These are phyloP conservation scores for Hydnomerulius pinastri DNA, from an alignment of 768 basidiomycete genomes.

Conservation along the genomic window DNA sequence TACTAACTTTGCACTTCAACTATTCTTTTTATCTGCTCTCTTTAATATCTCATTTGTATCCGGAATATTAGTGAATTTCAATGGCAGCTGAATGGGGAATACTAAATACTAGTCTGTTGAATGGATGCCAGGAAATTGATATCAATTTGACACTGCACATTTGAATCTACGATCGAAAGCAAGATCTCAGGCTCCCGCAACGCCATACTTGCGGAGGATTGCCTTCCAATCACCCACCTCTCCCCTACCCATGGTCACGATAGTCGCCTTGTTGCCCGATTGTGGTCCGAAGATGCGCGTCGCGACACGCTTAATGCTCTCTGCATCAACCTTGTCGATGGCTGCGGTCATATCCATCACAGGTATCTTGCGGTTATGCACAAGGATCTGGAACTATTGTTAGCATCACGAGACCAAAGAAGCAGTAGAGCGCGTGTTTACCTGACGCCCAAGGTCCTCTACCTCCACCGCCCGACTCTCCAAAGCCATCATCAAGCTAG, in stretches of 20 bases:
- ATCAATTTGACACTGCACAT: neutral
- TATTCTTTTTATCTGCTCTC: neutral
- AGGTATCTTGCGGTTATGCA: slow-evolving; percentile 83
- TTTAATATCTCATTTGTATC: neutral
- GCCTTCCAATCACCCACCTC: slow-evolving; percentile 69
- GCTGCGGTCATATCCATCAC: slow-evolving; percentile 89
- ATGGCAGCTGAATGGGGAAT: too few species aligned
- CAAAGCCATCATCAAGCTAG: slow-evolving; percentile 90
- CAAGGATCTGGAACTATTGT: slow-evolving; percentile 57
- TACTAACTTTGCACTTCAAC: too few species aligned
- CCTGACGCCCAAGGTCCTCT: slow-evolving; percentile 91
- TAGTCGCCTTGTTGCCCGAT: slow-evolving; percentile 66
- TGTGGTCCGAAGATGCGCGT: slow-evolving; percentile 69
- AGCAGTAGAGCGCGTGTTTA: slow-evolving; percentile 21
- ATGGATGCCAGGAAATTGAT: neutral
- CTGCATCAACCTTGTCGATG: slow-evolving; percentile 74
- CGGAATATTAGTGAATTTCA: slow-evolving; percentile 5
- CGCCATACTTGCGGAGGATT: slow-evolving; percentile 69
- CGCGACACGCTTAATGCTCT: slow-evolving; percentile 76
- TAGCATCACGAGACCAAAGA: slow-evolving; percentile 1
- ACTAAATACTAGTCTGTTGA: neutral
- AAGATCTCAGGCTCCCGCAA: slow-evolving; percentile 38
- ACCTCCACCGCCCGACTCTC: slow-evolving; percentile 86
- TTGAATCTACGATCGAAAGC: neutral
- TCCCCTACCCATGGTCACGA: slow-evolving; percentile 83